A percentile compares a stretch with the other conserved stretches of the same genome.
phyloP scores from a whole-genome alignment of 164 flowering plant species.

The Aristolochia californica region DNA sequence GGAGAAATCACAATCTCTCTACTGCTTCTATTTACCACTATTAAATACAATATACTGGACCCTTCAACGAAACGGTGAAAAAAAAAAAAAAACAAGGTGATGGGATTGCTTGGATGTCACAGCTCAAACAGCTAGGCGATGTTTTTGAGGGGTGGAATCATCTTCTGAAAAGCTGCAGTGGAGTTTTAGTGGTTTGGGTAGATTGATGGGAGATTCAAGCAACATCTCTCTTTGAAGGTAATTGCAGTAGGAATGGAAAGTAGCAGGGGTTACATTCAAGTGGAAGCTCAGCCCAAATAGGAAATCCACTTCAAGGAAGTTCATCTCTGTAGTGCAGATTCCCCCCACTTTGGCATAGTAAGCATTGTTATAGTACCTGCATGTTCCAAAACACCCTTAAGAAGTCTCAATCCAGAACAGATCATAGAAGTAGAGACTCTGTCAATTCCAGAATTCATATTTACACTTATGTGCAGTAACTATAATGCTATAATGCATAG shows the following conservation, averaged over 20 bases:
- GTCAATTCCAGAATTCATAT: too few species aligned
- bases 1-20: not conserved
- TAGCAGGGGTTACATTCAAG: constrained; percentile 74
- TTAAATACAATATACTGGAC: not conserved
- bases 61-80: not conserved
- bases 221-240: constrained; percentile 52
- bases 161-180: constrained; percentile 57
- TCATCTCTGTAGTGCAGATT: constrained; percentile 78
- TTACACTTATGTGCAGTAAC: too few species aligned
- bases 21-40: constrained; percentile 20
- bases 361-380: constrained; percentile 91
- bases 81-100: not conserved
- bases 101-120: too few species aligned
- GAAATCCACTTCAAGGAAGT: constrained; percentile 80
- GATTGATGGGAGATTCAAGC: constrained; percentile 14
- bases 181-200: constrained; percentile 30
- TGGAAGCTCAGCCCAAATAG: constrained; percentile 79
- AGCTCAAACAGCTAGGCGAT: constrained; percentile 55
- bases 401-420: too few species aligned
- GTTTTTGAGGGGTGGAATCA: constrained; percentile 45
- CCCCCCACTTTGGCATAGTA: constrained; percentile 98
- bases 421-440: too few species aligned
- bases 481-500: too few species aligned
- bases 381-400: not conserved
- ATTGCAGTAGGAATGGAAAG: constrained; percentile 62